Conservation (phyloP, 208 protist species). For the Wallacemonas sp. region DNA sequence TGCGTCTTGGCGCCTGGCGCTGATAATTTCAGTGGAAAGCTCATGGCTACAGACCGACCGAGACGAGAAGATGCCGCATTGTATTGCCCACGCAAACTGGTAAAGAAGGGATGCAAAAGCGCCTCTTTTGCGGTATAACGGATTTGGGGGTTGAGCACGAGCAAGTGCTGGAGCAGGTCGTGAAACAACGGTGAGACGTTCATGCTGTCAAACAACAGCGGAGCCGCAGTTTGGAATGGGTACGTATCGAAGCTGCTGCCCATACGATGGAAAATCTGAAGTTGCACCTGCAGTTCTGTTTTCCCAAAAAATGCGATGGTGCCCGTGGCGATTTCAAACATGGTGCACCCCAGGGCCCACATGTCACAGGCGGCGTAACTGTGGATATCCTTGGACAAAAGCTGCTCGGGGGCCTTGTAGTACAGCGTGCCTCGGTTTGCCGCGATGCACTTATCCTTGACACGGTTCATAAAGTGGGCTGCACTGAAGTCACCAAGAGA, state of each 20-base stretch:
- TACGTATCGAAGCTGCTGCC: slow-evolving; percentile 58
- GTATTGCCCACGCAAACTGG: slow-evolving; percentile 14
- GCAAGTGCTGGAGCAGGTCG: slow-evolving; percentile 50
- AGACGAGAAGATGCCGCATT: slow-evolving; percentile 1
- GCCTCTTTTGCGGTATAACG: slow-evolving; percentile 53
- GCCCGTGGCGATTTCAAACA: slow-evolving; percentile 71
- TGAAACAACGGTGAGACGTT: slow-evolving; percentile 31
- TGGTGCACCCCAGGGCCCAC: slow-evolving; percentile 78
- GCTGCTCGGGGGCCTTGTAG: slow-evolving; percentile 82
- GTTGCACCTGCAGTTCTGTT: slow-evolving; percentile 66
- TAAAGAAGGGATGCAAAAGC: slow-evolving; percentile 62
- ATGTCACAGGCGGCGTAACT: slow-evolving; percentile 64
- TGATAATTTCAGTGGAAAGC: slow-evolving; percentile 1
- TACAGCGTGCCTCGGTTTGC: slow-evolving; percentile 65
- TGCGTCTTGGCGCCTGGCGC: background rate
- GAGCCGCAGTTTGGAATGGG: slow-evolving; percentile 25
- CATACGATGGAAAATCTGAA: slow-evolving; percentile 53
- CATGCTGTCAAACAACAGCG: slow-evolving; percentile 47
- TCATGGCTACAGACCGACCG: slow-evolving; percentile 3
- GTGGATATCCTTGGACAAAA: slow-evolving; percentile 40
- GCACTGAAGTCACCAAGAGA: slow-evolving; percentile 77
- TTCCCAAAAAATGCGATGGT: slow-evolving; percentile 43
- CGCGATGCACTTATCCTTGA: slow-evolving; percentile 16
- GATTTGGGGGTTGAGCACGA: slow-evolving; percentile 53
- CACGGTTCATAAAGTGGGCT: slow-evolving; percentile 43